These are phyloP conservation scores for Blepharisma stoltei DNA, from an alignment of 73 alveolate genomes.

Conservation along the genomic window DNA sequence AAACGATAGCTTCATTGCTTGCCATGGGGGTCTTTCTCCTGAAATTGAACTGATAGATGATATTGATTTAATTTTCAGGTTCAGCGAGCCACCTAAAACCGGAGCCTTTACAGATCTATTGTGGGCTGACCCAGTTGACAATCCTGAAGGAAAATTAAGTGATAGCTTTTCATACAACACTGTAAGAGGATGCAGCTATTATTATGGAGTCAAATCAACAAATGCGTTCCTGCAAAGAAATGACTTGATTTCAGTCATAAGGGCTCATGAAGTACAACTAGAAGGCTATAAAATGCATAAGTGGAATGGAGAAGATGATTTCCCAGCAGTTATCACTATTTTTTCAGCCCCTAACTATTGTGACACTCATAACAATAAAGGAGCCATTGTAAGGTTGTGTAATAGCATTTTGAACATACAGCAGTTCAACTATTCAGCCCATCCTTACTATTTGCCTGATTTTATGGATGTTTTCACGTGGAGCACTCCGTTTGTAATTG, in stretches of 20 bases:
- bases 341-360: constrained; percentile 88
- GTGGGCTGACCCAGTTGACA: constrained; percentile 79
- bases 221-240: constrained; percentile 63
- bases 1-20: constrained; percentile 61
- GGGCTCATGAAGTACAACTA: constrained; percentile 82
- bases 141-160: constrained; percentile 57
- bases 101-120: constrained; percentile 74
- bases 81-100: constrained; percentile 62
- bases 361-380: constrained; percentile 72
- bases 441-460: constrained; percentile 79
- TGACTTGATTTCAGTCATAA: constrained; percentile 60
- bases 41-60: constrained; percentile 66
- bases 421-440: constrained; percentile 70
- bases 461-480: constrained; percentile 77
- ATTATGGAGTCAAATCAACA: constrained; percentile 78
- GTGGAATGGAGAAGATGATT: constrained; percentile 74
- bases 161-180: constrained; percentile 54
- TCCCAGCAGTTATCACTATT: constrained; percentile 81
- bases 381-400: constrained; percentile 52
- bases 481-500: constrained; percentile 80
- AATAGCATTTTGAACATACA: constrained; percentile 66
- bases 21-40: constrained; percentile 87
- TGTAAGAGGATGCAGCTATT: constrained; percentile 78
- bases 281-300: constrained; percentile 84
- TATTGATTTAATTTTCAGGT: constrained; percentile 59